phyloP scores from a whole-genome alignment of 1,139 yeast genomes.

The Zygosaccharomyces sapae region DNA sequence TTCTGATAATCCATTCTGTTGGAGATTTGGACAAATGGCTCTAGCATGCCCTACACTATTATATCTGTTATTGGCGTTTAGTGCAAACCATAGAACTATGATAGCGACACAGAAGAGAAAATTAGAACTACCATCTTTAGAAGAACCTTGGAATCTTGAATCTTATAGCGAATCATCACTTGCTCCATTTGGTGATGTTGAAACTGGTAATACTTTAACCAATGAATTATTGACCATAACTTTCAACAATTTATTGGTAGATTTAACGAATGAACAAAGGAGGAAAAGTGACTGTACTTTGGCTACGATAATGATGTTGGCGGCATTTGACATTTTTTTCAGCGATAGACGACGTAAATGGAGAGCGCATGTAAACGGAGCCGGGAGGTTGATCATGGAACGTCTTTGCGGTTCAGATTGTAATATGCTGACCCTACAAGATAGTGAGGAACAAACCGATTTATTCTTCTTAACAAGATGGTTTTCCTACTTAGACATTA shows the following conservation, averaged over 20 bases:
- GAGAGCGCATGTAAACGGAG: constrained; percentile 65
- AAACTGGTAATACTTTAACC: neutral
- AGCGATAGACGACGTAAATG: constrained; percentile 47
- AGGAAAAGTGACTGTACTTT: constrained; percentile 64
- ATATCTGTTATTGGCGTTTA: constrained; percentile 61
- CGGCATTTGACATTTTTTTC: constrained; percentile 59
- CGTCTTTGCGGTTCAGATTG: constrained; percentile 12
- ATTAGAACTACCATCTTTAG: neutral
- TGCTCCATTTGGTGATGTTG: neutral
- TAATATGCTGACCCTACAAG: constrained; percentile 2
- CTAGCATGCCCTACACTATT: constrained; percentile 54
- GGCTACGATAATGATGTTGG: constrained; percentile 57
- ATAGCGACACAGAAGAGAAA: constrained; percentile 28
- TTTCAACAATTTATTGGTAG: constrained; percentile 44
- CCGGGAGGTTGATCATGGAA: constrained; percentile 55
- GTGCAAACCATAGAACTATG: constrained; percentile 47
- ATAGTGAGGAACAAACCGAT: constrained; percentile 40
- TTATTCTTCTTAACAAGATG: constrained; percentile 62
- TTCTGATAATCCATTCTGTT: constrained; percentile 62
- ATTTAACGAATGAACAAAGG: constrained; percentile 49
- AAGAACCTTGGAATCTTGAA: neutral
- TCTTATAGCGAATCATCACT: neutral
- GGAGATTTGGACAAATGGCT: constrained; percentile 66
- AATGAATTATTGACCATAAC: constrained; percentile 6
- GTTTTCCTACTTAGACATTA: constrained; percentile 67